Evolutionary conservation across 306 rosid genomes (phyloP).

Genomic region (Trifolium repens): DNA sequence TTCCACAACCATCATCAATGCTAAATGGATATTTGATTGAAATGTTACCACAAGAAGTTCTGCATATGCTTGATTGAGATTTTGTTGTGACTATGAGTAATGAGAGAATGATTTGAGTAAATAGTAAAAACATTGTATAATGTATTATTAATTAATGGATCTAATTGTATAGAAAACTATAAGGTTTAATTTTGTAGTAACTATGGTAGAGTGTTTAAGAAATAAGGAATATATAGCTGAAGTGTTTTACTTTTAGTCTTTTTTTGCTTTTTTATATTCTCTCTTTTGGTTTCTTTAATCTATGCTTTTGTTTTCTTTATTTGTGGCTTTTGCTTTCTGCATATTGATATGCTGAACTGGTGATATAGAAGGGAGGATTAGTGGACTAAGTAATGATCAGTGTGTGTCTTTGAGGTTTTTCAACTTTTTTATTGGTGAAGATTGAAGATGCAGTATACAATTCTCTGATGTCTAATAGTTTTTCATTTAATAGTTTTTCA

Average conservation of each 20-base stretch:
- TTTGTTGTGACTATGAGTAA: conserved; percentile 41
- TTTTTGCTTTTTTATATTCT: conserved; percentile 45
- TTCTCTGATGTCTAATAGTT: no score
- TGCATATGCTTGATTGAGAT: conserved; percentile 64
- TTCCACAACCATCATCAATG: conserved; percentile 93
- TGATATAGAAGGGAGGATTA: background rate
- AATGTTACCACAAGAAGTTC: conserved; percentile 77
- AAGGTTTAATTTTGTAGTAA: conserved; percentile 30
- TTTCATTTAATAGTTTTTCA: no score
- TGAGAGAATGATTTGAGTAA: conserved; percentile 43
- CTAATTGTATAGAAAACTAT: conserved; percentile 21
- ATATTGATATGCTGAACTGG: background rate
- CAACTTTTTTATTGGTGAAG: background rate
- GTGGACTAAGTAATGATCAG: conserved; percentile 36
- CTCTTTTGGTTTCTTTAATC: conserved; percentile 45
- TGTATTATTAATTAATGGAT: background rate
- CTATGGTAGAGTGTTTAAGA: conserved; percentile 17
- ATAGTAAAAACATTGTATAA: conserved; percentile 31
- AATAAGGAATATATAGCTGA: conserved; percentile 32
- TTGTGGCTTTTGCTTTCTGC: conserved; percentile 57
- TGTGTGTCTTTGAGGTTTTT: background rate
- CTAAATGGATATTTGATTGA: conserved; percentile 85
- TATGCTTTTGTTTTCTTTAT: conserved; percentile 28
- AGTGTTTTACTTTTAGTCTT: conserved; percentile 42
- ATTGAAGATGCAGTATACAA: background rate